Conservation (phyloP, 2,329 filamentous ascomycete genomes). For the Colletotrichum falcatum region DNA sequence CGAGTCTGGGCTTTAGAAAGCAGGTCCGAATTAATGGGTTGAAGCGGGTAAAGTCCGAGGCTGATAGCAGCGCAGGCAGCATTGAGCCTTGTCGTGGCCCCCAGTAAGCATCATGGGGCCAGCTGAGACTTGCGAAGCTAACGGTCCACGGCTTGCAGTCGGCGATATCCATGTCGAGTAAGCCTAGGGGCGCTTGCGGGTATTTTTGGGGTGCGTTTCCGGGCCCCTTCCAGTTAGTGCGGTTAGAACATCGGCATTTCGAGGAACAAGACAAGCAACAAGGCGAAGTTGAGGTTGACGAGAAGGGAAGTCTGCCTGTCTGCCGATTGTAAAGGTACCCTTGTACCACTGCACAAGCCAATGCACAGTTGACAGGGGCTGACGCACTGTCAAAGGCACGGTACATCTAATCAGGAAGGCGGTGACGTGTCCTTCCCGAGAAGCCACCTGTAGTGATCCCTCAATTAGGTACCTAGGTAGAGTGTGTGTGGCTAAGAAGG, state of each 20-base stretch:
- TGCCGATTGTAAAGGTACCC: not conserved
- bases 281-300: not conserved
- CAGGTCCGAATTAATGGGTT: not conserved
- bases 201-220: too few species aligned
- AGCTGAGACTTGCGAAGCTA: not conserved
- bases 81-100: too few species aligned
- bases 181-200: accelerated
- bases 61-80: too few species aligned
- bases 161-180: not conserved
- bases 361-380: not conserved
- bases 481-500: not conserved
- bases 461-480: too few species aligned
- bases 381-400: not conserved
- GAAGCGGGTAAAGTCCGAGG: not conserved
- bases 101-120: not conserved
- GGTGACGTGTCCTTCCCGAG: slow-evolving; percentile 29
- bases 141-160: slow-evolving; percentile 16
- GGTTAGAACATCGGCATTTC: not conserved
- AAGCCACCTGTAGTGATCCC: slow-evolving; percentile 31
- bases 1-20: not conserved
- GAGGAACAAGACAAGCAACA: not conserved
- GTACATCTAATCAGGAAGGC: slow-evolving; percentile 23
- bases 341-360: not conserved
- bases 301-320: too few species aligned
- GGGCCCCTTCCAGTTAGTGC: not conserved